phyloP scores from a whole-genome alignment of 805 yeast genomes.

The Peterozyma xylosa region DNA sequence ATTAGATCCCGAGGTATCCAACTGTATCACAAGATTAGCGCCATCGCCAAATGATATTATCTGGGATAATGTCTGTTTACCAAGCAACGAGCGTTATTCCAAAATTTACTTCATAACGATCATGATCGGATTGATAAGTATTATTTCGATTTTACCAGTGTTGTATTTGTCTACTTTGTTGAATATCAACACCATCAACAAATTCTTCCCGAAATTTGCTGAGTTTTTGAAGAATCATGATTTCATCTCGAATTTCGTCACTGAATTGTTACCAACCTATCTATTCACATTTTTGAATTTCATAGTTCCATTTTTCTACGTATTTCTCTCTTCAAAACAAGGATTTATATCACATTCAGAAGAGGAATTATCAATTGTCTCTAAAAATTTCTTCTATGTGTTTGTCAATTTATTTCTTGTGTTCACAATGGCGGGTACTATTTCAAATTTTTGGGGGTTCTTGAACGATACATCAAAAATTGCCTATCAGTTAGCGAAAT shows the following conservation, averaged over 20 bases:
- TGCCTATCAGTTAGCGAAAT: conserved; percentile 79
- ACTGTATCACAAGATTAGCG: conserved; percentile 74
- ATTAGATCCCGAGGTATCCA: conserved; percentile 81
- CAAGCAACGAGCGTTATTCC: conserved; percentile 61
- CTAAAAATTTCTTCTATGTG: conserved; percentile 90
- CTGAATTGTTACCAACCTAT: conserved; percentile 88
- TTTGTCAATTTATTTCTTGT: conserved; percentile 91
- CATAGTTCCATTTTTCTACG: conserved; percentile 78
- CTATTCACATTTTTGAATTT: conserved; percentile 80
- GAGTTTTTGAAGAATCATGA: conserved; percentile 51
- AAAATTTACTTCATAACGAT: conserved; percentile 60
- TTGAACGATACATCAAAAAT: conserved; percentile 84
- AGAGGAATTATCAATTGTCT: conserved; percentile 81
- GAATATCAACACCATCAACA: conserved; percentile 69
- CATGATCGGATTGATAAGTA: conserved; percentile 59
- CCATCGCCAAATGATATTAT: conserved; percentile 95
- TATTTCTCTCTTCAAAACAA: conserved; percentile 74
- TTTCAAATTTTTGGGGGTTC: conserved; percentile 70
- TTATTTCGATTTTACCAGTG: conserved; percentile 76
- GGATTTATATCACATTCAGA: conserved; percentile 91
- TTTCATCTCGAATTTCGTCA: conserved; percentile 73
- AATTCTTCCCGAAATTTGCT: conserved; percentile 80
- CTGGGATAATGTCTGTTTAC: conserved; percentile 85
- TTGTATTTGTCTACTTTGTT: conserved; percentile 77
- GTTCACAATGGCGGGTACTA: conserved; percentile 91